phyloP scores from a whole-genome alignment of 495 filamentous ascomycete species.

The Staphylotrichum tortipilum region DNA sequence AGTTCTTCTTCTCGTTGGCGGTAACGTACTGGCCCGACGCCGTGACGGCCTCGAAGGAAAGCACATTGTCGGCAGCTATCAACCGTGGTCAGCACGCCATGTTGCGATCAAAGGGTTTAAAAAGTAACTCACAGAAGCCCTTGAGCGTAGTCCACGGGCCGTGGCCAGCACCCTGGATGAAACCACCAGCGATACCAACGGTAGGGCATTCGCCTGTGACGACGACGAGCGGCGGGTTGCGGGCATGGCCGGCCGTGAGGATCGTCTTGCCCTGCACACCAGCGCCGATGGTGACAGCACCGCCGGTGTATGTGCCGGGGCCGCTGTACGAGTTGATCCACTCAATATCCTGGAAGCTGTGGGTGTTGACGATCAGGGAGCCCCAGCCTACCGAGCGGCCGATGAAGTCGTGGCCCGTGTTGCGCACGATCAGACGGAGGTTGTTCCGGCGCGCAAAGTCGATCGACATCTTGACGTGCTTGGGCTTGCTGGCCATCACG shows the following conservation, averaged over 20 bases:
- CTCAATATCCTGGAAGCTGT: constrained; percentile 44
- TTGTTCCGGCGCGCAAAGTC: constrained; percentile 46
- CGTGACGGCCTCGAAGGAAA: constrained; percentile 46
- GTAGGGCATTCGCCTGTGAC: constrained; percentile 44
- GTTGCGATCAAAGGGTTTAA: constrained; percentile 29
- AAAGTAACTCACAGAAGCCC: constrained; percentile 42
- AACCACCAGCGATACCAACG: constrained; percentile 43
- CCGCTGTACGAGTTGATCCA: constrained; percentile 34
- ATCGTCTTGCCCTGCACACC: constrained; percentile 46
- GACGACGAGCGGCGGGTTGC: constrained; percentile 32
- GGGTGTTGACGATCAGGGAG: constrained; percentile 53
- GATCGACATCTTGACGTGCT: constrained; percentile 41
- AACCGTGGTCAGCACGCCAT: background rate
- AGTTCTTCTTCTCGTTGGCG: constrained; percentile 38
- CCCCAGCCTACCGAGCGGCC: no score
- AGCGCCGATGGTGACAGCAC: constrained; percentile 46
- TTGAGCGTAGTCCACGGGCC: constrained; percentile 45
- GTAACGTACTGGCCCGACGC: constrained; percentile 44
- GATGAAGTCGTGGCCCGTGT: constrained; percentile 56
- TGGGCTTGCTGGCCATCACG: constrained; percentile 34
- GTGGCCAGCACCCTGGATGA: constrained; percentile 58
- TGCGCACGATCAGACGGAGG: constrained; percentile 51
- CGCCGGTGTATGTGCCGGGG: constrained; percentile 20
- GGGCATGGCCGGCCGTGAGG: constrained; percentile 33
- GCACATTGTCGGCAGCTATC: constrained; percentile 45